Conservation (phyloP, 306 rosid genomes). For the Canavalia ensiformis region DNA sequence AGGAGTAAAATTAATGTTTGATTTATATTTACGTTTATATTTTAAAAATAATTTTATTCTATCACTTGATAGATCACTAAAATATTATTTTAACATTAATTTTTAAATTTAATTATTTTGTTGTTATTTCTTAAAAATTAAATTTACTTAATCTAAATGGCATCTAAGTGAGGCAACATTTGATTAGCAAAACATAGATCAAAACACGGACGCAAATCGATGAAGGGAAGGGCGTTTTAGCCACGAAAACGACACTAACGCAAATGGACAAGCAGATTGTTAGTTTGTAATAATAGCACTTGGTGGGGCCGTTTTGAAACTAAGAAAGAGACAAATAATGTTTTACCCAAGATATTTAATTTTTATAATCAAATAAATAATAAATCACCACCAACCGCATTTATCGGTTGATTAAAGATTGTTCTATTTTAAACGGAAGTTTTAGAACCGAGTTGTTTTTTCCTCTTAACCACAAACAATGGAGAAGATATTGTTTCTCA, state of each 20-base stretch:
- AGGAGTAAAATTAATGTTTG: neutral
- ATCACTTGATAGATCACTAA: neutral
- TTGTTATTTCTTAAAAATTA: neutral
- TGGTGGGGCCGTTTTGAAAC: conserved; percentile 26
- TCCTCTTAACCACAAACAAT: too few relatives aligned
- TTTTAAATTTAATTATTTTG: too few relatives aligned
- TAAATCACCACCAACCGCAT: neutral
- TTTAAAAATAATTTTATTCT: neutral
- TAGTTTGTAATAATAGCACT: conserved; percentile 30
- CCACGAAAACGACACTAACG: conserved; percentile 20
- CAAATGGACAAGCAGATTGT: conserved; percentile 49
- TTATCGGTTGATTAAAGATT: neutral
- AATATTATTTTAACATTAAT: neutral
- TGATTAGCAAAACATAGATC: neutral
- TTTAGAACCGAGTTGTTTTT: too few relatives aligned
- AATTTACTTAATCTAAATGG: neutral
- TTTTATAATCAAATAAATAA: neutral
- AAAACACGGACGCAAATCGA: neutral
- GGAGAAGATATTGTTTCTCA: too few relatives aligned
- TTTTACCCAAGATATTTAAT: conserved; percentile 4
- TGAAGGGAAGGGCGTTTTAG: neutral
- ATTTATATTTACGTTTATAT: neutral
- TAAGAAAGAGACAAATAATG: neutral
- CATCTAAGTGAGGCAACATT: neutral
- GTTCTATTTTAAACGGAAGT: neutral